A percentile compares a stretch with the other conserved stretches of the same genome.
Evolutionary conservation across 495 filamentous ascomycete genomes (phyloP).

Genomic region (Penicillium arizonense): DNA sequence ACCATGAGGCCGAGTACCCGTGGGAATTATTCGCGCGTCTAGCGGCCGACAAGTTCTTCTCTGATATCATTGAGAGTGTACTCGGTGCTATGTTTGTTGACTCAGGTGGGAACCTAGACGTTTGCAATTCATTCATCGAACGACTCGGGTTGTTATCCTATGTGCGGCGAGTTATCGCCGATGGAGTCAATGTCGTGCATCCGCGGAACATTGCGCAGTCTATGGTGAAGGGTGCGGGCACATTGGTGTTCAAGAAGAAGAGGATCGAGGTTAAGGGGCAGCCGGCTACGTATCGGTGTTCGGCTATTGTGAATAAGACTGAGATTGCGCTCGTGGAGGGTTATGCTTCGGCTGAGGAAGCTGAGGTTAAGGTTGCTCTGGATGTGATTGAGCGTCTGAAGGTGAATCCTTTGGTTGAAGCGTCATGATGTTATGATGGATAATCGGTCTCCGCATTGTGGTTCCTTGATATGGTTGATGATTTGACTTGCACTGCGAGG

Average conservation of each 20-base stretch:
- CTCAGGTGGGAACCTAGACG: constrained; percentile 56
- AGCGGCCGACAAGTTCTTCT: constrained; percentile 75
- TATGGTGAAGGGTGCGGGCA: constrained; percentile 38
- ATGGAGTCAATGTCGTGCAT: constrained; percentile 62
- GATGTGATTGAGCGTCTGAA: constrained; percentile 12
- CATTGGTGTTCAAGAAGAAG: constrained; percentile 19
- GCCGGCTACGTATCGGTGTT: constrained; percentile 3
- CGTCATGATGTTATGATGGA: background rate
- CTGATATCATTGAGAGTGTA: constrained; percentile 78
- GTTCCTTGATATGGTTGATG: too few relatives aligned
- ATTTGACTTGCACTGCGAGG: too few relatives aligned
- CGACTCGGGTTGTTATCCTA: constrained; percentile 62
- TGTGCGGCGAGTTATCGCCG: constrained; percentile 57
- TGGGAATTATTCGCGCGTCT: constrained; percentile 71
- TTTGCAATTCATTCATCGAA: constrained; percentile 58
- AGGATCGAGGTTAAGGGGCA: constrained; percentile 4
- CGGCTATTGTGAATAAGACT: constrained; percentile 6
- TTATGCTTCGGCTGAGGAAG: constrained; percentile 25
- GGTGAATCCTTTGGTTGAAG: background rate
- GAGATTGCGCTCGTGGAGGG: constrained; percentile 4
- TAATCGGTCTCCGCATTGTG: too few relatives aligned
- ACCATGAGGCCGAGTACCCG: constrained; percentile 56
- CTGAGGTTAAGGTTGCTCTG: constrained; percentile 27
- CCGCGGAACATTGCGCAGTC: constrained; percentile 70
- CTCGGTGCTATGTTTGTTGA: constrained; percentile 88